Evolutionary conservation across 2,329 filamentous ascomycete species (phyloP).

Genomic region (Penicillium brasilianum): DNA sequence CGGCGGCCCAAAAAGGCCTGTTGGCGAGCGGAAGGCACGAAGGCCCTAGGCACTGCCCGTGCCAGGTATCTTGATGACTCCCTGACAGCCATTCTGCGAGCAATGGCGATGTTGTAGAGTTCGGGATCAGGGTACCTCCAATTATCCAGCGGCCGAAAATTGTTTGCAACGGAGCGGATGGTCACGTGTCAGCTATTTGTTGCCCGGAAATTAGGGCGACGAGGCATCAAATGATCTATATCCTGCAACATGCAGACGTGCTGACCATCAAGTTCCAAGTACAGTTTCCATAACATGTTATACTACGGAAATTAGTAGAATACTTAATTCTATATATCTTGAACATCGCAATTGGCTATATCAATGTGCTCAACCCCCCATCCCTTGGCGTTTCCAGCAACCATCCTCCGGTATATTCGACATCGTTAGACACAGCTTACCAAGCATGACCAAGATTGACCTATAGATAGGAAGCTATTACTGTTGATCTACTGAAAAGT

Average conservation of each 20-base stretch:
- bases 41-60: conserved; percentile 44
- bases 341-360: neutral
- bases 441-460: neutral
- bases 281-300: neutral
- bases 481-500: neutral
- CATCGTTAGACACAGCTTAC: neutral
- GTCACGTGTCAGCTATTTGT: conserved; percentile 23
- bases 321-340: neutral
- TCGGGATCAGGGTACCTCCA: conserved; percentile 27
- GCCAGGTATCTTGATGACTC: conserved; percentile 47
- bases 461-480: neutral
- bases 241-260: neutral
- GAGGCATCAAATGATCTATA: neutral
- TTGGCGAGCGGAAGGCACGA: conserved; percentile 38
- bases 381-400: neutral
- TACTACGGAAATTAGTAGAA: neutral
- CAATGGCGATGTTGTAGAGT: conserved; percentile 25
- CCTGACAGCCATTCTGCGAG: conserved; percentile 45
- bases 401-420: neutral
- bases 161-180: conserved; percentile 31
- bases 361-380: neutral
- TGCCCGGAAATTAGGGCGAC: conserved; percentile 20
- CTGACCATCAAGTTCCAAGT: neutral
- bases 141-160: conserved; percentile 34
- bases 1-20: conserved; percentile 46